Base-by-base conservation (phyloP, 805 yeast genomes). In the Ogataea chonburiensis region DNA sequence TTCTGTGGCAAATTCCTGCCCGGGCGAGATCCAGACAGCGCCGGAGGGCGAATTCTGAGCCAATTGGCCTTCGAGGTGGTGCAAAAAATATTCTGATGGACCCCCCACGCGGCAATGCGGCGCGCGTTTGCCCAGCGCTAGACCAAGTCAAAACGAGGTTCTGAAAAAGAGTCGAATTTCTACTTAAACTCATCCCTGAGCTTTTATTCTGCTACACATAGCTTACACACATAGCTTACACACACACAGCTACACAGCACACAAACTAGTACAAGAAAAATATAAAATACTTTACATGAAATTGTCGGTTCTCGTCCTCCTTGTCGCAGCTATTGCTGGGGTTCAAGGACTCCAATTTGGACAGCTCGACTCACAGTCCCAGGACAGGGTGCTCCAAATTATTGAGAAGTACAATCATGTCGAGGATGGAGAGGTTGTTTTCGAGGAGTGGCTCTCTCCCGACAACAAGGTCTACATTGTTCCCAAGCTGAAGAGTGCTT, bases 1-100 rank as follows among this genome's bases (percentile, higher is more conserved):
- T 85, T 2, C 94, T 86, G 52, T 44, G 49, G 7, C 94, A 94
- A 0, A 67, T 62, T 40, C 94, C 94, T 0, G 64, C 79, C 2
- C 8, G 77, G 77, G 0, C 54, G 79, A 2, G 51, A 70, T 2
- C 58, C 63, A 10, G 13, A 68, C 0, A 62, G 65, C 3, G 21
- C 29, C 3, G 32, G 67, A 5, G 54, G 77, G 2, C 37, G 53
- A 28, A 67, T 74, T 0, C 83, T 80, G 49, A 43, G 60, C 7
- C 62, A 64, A 1, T 64, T 81, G 10, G 86, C 86, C 1, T 38
- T 46, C 8, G 52, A 52, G 12, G 60, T 70, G 1, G 35, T 60
- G n/a, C 27, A 40, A 5, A 52, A 53, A 27, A 19, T 60, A 24
- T 29, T 25, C 19, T 30, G 24, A 22, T 18, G 22, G 22, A 17